These are phyloP conservation scores for Colletotrichum aenigma DNA, from an alignment of 2,329 filamentous ascomycete species.

Conservation along the genomic window DNA sequence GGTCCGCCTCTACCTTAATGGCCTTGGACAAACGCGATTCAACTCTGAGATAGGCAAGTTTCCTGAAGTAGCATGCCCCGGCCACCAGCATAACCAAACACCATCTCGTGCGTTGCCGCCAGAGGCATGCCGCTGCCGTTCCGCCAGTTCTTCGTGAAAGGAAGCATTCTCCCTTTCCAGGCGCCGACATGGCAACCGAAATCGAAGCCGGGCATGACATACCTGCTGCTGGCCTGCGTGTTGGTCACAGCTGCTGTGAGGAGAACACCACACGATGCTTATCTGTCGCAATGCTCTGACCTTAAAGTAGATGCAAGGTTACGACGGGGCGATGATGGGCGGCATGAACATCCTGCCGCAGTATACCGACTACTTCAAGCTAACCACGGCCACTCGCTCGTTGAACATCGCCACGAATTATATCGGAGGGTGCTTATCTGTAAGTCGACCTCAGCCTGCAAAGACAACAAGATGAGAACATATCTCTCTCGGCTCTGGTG, in stretches of 20 bases:
- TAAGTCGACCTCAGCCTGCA: background rate
- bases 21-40: background rate
- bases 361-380: background rate
- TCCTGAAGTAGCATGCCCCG: background rate
- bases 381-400: background rate
- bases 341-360: conserved; percentile 5
- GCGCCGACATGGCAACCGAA: background rate
- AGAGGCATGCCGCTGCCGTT: background rate
- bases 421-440: background rate
- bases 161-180: background rate
- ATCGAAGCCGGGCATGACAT: background rate
- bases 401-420: conserved; percentile 5
- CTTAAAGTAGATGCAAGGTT: background rate
- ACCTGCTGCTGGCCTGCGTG: background rate
- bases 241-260: background rate
- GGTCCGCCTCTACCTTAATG: rapidly evolving
- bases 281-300: background rate
- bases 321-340: background rate
- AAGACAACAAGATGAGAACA: background rate
- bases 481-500: too few species aligned
- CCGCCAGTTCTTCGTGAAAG: background rate
- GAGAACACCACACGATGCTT: background rate
- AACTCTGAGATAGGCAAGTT: background rate
- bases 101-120: background rate
- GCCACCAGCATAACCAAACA: background rate